Conservation (phyloP, 2,329 filamentous ascomycete species). For the Colletotrichum acutatum region DNA sequence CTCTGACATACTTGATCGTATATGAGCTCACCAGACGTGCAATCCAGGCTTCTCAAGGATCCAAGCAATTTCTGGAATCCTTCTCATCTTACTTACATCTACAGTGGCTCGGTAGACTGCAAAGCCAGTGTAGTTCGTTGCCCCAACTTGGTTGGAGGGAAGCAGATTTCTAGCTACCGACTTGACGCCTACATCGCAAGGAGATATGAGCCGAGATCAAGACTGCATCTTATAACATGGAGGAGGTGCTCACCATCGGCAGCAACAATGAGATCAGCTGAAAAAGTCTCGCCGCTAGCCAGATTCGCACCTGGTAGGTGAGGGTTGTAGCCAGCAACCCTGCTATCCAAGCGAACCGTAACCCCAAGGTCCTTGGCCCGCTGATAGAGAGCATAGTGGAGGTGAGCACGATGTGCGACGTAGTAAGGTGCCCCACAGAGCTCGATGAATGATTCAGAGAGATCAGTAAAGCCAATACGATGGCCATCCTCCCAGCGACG, state of each 20-base stretch:
- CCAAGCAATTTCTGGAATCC: constrained; percentile 49
- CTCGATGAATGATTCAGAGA: constrained; percentile 39
- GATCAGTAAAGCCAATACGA: constrained; percentile 37
- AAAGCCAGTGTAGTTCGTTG: constrained; percentile 46
- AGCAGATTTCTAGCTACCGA: constrained; percentile 42
- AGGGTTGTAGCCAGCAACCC: constrained; percentile 40
- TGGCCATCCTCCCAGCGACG: constrained; percentile 41
- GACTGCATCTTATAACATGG: neutral
- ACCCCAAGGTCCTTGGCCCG: constrained; percentile 42
- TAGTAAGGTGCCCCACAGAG: constrained; percentile 46
- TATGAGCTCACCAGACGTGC: constrained; percentile 49
- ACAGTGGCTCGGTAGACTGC: constrained; percentile 55
- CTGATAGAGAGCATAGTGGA: constrained; percentile 45
- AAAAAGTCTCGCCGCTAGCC: constrained; percentile 38
- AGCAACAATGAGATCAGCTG: constrained; percentile 47
- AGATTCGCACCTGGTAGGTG: constrained; percentile 38
- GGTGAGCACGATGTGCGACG: constrained; percentile 48
- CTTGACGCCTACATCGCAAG: constrained; percentile 40
- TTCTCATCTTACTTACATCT: constrained; percentile 48
- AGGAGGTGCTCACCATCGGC: constrained; percentile 45
- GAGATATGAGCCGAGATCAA: neutral
- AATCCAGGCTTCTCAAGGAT: constrained; percentile 50
- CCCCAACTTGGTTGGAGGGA: constrained; percentile 24
- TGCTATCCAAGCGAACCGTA: constrained; percentile 38
- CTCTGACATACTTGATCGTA: no score